phyloP scores from a whole-genome alignment of 495 filamentous ascomycete genomes.

The Neohortaea acidophila region DNA sequence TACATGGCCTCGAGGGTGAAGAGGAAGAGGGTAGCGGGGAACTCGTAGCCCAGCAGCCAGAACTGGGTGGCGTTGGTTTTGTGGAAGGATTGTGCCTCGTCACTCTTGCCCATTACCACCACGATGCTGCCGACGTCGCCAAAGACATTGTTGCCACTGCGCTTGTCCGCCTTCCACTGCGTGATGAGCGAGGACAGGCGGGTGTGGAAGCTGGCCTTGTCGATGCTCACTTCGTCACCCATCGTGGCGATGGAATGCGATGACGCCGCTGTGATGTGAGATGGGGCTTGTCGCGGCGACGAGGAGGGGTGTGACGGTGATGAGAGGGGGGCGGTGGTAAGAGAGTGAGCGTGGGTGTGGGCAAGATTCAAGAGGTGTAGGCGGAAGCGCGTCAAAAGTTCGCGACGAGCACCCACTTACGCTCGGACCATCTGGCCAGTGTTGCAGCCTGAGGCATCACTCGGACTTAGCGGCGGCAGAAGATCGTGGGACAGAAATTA shows the following conservation, averaged over 20 bases:
- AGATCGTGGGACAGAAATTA: too few relatives aligned
- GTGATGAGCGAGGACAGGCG: conserved; percentile 71
- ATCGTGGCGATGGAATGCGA: conserved; percentile 19
- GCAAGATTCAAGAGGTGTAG: too few relatives aligned
- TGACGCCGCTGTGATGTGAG: conserved; percentile 9
- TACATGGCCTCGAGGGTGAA: conserved; percentile 76
- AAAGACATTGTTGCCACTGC: conserved; percentile 65
- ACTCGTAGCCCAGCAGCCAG: conserved; percentile 97
- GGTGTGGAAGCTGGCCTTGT: conserved; percentile 79
- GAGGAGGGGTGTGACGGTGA: conserved; percentile 1
- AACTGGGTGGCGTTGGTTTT: conserved; percentile 96
- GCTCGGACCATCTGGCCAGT: too few relatives aligned
- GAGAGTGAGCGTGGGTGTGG: too few relatives aligned
- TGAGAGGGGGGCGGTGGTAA: too few relatives aligned
- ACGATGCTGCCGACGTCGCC: conserved; percentile 70
- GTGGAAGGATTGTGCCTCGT: conserved; percentile 64
- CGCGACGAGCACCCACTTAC: too few relatives aligned
- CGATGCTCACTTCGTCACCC: conserved; percentile 66
- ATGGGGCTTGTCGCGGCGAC: conserved; percentile 5
- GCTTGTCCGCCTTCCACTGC: conserved; percentile 92
- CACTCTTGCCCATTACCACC: conserved; percentile 85
- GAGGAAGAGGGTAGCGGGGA: conserved; percentile 85
- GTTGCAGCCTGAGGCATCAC: too few relatives aligned
- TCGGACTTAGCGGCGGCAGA: too few relatives aligned
- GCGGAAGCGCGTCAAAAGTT: too few relatives aligned